Evolutionary conservation across 306 rosid species (phyloP).

Genomic region (Dalbergia cochinchinensis): DNA sequence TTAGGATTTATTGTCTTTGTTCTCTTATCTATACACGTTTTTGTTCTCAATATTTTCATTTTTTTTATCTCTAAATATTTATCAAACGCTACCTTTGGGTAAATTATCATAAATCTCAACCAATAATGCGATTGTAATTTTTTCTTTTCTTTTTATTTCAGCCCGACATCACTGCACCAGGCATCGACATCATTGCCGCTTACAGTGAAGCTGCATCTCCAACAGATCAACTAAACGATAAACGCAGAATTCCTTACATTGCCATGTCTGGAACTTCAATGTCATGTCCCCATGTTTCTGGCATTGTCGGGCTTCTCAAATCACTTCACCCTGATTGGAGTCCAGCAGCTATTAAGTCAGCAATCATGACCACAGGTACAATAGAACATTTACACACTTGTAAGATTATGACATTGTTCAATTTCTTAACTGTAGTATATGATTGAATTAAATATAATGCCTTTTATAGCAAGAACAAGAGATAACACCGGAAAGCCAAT

Average conservation of each 20-base stretch:
- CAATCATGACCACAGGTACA: slow-evolving; percentile 75
- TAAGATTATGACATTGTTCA: neutral
- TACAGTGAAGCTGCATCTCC: slow-evolving; percentile 29
- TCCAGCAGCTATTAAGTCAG: slow-evolving; percentile 71
- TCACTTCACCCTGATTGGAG: slow-evolving; percentile 69
- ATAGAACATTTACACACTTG: neutral
- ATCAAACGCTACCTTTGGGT: neutral
- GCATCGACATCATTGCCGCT: slow-evolving; percentile 57
- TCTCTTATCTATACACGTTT: too few species aligned
- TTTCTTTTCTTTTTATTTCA: neutral
- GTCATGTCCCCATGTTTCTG: slow-evolving; percentile 75
- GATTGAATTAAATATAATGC: neutral
- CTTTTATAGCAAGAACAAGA: slow-evolving; percentile 48
- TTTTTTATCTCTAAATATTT: too few species aligned
- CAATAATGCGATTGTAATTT: neutral
- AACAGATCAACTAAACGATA: neutral
- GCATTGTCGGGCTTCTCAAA: slow-evolving; percentile 61
- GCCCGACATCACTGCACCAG: slow-evolving; percentile 67
- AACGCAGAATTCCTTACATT: slow-evolving; percentile 36
- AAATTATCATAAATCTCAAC: neutral
- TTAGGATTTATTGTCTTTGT: too few species aligned
- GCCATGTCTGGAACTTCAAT: slow-evolving; percentile 49
- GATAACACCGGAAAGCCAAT: slow-evolving; percentile 41
- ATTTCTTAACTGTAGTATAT: neutral
- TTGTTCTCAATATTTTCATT: too few species aligned